These are phyloP conservation scores for Sutorius australiensis DNA, from an alignment of 768 basidiomycete genomes.

Conservation along the genomic window DNA sequence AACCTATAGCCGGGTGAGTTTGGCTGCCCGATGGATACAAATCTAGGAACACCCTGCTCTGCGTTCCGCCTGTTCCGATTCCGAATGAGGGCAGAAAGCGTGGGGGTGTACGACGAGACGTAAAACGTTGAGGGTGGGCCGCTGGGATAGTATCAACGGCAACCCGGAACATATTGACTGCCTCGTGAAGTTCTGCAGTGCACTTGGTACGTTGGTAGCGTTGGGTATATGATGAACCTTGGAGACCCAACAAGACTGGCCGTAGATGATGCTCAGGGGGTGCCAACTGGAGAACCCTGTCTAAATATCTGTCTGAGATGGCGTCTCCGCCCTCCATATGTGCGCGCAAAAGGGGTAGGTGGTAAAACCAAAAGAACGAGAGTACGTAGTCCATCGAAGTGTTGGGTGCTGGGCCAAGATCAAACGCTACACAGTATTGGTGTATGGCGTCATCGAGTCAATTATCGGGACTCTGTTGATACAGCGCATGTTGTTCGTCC, in stretches of 20 bases:
- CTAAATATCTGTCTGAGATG: conserved; percentile 2
- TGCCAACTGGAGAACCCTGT: conserved; percentile 6
- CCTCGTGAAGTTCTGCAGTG: conserved; percentile 14
- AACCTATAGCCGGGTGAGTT: background rate
- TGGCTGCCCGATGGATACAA: conserved; percentile 20
- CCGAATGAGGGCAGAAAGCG: conserved; percentile 26
- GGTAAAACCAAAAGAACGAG: conserved; percentile 12
- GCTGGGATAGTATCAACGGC: conserved; percentile 4
- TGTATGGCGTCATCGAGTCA: conserved; percentile 9
- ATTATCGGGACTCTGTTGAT: background rate
- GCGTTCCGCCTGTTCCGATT: conserved; percentile 3
- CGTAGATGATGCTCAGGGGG: conserved; percentile 6
- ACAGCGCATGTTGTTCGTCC: conserved; percentile 5
- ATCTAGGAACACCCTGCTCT: background rate
- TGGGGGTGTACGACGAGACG: conserved; percentile 32
- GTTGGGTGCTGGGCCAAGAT: conserved; percentile 9
- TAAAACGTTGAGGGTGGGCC: conserved; percentile 17
- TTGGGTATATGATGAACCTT: conserved; percentile 7
- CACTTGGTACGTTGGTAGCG: conserved; percentile 13
- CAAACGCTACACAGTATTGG: conserved; percentile 17
- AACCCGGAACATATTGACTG: background rate
- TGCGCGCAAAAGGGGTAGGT: background rate
- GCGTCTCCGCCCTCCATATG: background rate
- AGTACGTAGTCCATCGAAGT: background rate
- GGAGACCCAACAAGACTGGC: background rate